These are phyloP conservation scores for Kockiozyma suomiensis DNA, from an alignment of 805 yeast genomes.

Conservation along the genomic window DNA sequence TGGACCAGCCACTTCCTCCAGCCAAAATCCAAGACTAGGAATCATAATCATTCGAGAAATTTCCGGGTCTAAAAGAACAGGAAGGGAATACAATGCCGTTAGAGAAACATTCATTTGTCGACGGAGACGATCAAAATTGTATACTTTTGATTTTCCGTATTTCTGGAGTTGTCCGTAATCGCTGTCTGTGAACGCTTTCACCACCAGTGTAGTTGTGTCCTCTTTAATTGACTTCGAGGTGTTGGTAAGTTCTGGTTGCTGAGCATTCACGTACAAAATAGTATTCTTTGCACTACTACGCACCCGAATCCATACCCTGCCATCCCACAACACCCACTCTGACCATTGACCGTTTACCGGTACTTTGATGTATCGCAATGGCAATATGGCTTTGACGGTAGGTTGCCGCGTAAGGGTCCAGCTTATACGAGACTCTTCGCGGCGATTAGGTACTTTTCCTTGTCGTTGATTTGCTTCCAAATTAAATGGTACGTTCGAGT, in stretches of 20 bases:
- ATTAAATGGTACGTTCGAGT: not conserved
- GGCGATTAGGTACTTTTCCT: not conserved
- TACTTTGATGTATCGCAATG: not conserved
- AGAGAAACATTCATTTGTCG: not conserved
- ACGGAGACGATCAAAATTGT: not conserved
- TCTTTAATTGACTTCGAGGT: not conserved
- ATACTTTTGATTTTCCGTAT: not conserved
- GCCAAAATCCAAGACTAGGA: slow-evolving; percentile 1
- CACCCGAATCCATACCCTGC: slow-evolving; percentile 19
- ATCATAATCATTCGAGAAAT: slow-evolving; percentile 7
- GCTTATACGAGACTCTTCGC: not conserved
- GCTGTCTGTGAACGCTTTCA: not conserved
- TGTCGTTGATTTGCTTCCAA: not conserved
- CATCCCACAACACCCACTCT: slow-evolving; percentile 17
- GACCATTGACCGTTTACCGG: slow-evolving; percentile 13
- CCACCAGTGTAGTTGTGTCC: not conserved
- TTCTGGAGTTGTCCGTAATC: not conserved
- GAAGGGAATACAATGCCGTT: slow-evolving; percentile 5
- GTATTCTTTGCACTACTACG: not conserved
- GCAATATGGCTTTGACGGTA: not conserved
- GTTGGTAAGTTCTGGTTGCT: not conserved
- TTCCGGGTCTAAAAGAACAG: slow-evolving; percentile 20
- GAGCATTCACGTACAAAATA: not conserved
- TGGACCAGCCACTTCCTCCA: not conserved
- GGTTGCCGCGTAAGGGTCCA: slow-evolving; percentile 12